A percentile compares a stretch with the other conserved stretches of the same genome.
These are phyloP conservation scores for Dactylellina sp. DNA, from an alignment of 2,329 filamentous ascomycete genomes.

Conservation along the genomic window DNA sequence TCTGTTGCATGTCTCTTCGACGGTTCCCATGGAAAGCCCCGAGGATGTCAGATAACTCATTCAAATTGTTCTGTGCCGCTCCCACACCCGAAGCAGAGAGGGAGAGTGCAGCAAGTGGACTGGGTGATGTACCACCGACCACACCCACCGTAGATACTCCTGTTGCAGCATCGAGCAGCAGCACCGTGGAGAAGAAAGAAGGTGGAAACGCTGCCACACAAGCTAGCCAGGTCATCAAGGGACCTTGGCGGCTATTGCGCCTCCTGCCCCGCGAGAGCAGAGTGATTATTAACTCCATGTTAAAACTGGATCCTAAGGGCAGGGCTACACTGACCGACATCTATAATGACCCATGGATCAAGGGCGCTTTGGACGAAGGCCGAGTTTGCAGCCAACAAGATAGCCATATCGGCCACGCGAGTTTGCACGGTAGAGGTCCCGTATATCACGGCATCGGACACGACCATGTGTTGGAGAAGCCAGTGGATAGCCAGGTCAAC, in stretches of 20 bases:
- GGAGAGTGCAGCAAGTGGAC: conserved; percentile 43
- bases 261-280: conserved; percentile 88
- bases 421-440: conserved; percentile 66
- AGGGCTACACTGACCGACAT: conserved; percentile 88
- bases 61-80: conserved; percentile 80
- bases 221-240: conserved; percentile 73
- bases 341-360: conserved; percentile 89
- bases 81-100: conserved; percentile 57
- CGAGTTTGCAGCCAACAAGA: conserved; percentile 81
- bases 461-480: conserved; percentile 84
- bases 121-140: conserved; percentile 25
- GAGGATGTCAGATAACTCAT: conserved; percentile 90
- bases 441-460: conserved; percentile 81
- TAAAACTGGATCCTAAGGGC: conserved; percentile 85
- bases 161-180: conserved; percentile 45
- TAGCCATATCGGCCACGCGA: conserved; percentile 54
- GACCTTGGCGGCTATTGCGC: conserved; percentile 88
- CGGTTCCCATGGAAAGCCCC: conserved; percentile 98
- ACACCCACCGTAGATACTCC: conserved; percentile 38
- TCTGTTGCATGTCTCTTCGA: conserved; percentile 96
- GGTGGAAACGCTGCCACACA: conserved; percentile 61
- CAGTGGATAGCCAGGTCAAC: conserved; percentile 88
- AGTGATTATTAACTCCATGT: conserved; percentile 90
- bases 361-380: conserved; percentile 71
- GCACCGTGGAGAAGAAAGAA: conserved; percentile 52